Conservation (phyloP, 23 red algal genomes). For the Gracilaria caudata region DNA sequence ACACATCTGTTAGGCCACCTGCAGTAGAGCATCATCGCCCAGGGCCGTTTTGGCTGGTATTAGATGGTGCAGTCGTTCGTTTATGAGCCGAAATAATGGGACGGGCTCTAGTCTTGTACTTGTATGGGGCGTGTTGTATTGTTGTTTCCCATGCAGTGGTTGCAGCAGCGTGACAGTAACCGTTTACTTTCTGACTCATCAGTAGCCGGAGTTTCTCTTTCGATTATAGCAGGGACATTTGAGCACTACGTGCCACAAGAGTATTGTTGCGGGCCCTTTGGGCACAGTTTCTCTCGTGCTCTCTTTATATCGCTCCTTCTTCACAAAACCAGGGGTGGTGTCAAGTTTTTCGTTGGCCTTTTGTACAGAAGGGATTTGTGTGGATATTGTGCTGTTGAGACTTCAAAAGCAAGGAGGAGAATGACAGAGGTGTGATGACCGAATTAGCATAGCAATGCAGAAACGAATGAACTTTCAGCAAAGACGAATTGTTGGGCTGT, state of each 20-base stretch:
- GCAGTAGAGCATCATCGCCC: neutral
- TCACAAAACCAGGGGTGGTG: too few relatives aligned
- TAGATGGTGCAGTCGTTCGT: neutral
- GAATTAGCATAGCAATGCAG: neutral
- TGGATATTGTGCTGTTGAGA: neutral
- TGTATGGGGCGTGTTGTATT: neutral
- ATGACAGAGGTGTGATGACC: neutral
- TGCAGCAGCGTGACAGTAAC: neutral
- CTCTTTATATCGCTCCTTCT: too few relatives aligned
- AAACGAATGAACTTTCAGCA: too few relatives aligned
- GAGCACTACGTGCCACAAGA: neutral
- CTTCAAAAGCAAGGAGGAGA: neutral
- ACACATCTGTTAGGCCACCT: neutral
- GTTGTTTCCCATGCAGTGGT: neutral
- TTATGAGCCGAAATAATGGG: neutral
- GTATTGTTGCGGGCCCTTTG: neutral
- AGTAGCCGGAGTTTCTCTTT: neutral
- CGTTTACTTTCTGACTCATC: neutral
- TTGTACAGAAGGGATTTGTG: neutral
- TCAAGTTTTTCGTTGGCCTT: neutral
- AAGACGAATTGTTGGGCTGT: too few relatives aligned
- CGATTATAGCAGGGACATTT: neutral
- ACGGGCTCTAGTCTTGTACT: neutral
- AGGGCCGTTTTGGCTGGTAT: neutral
- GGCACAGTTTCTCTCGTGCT: neutral